Percentiles rank a stretch among this genome's conserved stretches.
Evolutionary conservation across 805 yeast species (phyloP).

Genomic region (Wickerhamiella sorbophila): DNA sequence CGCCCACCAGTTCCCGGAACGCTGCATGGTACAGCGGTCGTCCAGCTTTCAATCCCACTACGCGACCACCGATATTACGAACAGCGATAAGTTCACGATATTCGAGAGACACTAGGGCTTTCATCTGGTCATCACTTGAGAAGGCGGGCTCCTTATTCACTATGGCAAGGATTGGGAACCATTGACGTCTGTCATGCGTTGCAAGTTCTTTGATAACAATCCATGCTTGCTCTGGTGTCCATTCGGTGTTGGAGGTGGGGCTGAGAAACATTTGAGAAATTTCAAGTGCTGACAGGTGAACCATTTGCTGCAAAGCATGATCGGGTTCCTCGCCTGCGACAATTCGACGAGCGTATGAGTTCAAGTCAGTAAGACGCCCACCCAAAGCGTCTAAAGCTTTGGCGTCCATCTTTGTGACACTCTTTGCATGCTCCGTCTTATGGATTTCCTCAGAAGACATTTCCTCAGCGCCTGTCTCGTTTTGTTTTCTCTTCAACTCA

Average conservation of each 20-base stretch:
- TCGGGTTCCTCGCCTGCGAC: conserved; percentile 74
- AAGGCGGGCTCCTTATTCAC: conserved; percentile 20
- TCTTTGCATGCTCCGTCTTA: conserved; percentile 14
- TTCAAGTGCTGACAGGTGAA: conserved; percentile 75
- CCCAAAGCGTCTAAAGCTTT: conserved; percentile 55
- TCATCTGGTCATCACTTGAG: conserved; percentile 31
- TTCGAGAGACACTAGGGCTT: conserved; percentile 55
- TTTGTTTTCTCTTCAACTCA: conserved; percentile 16
- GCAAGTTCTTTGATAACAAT: conserved; percentile 53
- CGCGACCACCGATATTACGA: conserved; percentile 62
- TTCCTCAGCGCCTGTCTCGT: conserved; percentile 2
- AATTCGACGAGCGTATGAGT: conserved; percentile 76
- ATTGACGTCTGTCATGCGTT: conserved; percentile 4
- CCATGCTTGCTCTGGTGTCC: conserved; percentile 83
- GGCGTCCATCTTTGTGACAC: too few relatives aligned
- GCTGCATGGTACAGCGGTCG: conserved; percentile 78
- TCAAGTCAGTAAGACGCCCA: conserved; percentile 88
- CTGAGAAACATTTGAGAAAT: conserved; percentile 61
- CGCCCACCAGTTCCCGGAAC: conserved; percentile 47
- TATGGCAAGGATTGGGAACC: neutral
- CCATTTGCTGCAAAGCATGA: conserved; percentile 66
- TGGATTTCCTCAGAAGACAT: conserved; percentile 30
- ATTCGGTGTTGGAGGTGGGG: conserved; percentile 27
- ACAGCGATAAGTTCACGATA: conserved; percentile 62
- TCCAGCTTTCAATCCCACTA: conserved; percentile 55